Percentiles rank a stretch among this genome's conserved stretches.
These are phyloP conservation scores for Kluyveromyces nonfermentans DNA, from an alignment of 805 yeast species.

Conservation along the genomic window DNA sequence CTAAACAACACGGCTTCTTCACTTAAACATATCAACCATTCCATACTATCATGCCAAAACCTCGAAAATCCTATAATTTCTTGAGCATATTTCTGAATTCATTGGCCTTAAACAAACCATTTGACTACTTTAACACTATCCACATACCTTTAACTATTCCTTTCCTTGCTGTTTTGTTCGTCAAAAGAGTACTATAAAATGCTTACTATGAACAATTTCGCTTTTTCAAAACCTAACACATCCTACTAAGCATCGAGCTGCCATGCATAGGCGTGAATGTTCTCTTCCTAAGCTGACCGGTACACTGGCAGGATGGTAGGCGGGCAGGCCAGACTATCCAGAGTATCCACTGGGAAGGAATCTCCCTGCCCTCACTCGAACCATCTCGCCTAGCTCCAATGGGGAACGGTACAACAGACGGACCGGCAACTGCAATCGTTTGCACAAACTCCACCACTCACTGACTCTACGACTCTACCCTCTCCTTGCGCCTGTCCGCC, in stretches of 20 bases:
- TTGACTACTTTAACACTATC: not conserved
- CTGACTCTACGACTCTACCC: too few relatives aligned
- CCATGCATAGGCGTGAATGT: not conserved
- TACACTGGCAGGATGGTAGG: not conserved
- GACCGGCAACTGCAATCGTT: too few relatives aligned
- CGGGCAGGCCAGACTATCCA: too few relatives aligned
- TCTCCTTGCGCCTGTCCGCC: too few relatives aligned
- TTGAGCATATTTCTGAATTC: not conserved
- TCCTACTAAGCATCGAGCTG: not conserved
- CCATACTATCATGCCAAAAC: too few relatives aligned
- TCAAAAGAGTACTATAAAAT: not conserved
- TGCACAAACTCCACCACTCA: too few relatives aligned
- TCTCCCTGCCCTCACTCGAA: too few relatives aligned
- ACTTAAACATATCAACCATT: too few relatives aligned
- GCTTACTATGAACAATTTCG: not conserved
- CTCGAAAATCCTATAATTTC: not conserved
- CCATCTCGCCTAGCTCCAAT: too few relatives aligned
- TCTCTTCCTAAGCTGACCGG: not conserved
- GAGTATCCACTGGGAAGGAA: too few relatives aligned
- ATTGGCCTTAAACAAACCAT: not conserved
- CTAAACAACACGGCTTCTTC: too few relatives aligned
- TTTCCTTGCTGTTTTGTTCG: slow-evolving; percentile 6
- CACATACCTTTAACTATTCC: slow-evolving; percentile 10
- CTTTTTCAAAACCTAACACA: not conserved
- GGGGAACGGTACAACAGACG: too few relatives aligned